These are phyloP conservation scores for Ophiostoma sp. DNA, from an alignment of 2,329 filamentous ascomycete species.

Conservation along the genomic window DNA sequence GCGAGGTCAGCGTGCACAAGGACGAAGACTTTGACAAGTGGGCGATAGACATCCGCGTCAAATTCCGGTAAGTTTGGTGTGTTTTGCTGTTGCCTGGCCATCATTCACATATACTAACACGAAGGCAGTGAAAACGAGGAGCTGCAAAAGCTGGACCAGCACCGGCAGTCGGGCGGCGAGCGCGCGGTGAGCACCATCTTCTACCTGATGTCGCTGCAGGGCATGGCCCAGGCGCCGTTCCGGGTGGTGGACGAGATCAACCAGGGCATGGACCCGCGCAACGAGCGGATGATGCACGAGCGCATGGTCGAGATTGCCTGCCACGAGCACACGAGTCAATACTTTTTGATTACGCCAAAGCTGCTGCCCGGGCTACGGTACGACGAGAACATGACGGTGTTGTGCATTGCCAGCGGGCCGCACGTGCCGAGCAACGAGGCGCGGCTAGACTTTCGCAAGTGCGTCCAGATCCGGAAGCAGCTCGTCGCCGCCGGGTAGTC, in stretches of 20 bases:
- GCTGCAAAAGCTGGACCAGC: constrained; percentile 78
- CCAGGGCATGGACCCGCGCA: constrained; percentile 97
- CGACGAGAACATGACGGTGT: constrained; percentile 82
- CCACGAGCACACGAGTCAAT: constrained; percentile 70
- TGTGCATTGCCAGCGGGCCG: constrained; percentile 90
- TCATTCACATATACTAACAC: not conserved
- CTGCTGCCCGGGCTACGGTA: constrained; percentile 80
- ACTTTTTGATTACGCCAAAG: constrained; percentile 98
- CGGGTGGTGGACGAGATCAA: constrained; percentile 99
- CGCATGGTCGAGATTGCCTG: constrained; percentile 98
- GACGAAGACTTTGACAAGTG: constrained; percentile 90
- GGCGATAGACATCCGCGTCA: constrained; percentile 90
- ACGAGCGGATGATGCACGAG: constrained; percentile 96
- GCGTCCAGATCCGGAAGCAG: constrained; percentile 23
- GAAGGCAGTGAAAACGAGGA: constrained; percentile 62
- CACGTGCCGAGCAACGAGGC: constrained; percentile 53
- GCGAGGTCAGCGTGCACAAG: constrained; percentile 83
- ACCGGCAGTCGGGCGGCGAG: constrained; percentile 94
- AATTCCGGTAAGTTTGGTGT: constrained; percentile 57
- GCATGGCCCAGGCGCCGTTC: constrained; percentile 89
- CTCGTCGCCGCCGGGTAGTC: constrained; percentile 10
- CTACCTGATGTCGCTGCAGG: constrained; percentile 96
- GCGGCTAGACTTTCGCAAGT: constrained; percentile 44
- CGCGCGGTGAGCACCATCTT: constrained; percentile 96
- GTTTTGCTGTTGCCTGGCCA: not conserved